Base-by-base conservation (phyloP, 1,284 basidiomycete species). In the Mrakiaceae sp. region DNA sequence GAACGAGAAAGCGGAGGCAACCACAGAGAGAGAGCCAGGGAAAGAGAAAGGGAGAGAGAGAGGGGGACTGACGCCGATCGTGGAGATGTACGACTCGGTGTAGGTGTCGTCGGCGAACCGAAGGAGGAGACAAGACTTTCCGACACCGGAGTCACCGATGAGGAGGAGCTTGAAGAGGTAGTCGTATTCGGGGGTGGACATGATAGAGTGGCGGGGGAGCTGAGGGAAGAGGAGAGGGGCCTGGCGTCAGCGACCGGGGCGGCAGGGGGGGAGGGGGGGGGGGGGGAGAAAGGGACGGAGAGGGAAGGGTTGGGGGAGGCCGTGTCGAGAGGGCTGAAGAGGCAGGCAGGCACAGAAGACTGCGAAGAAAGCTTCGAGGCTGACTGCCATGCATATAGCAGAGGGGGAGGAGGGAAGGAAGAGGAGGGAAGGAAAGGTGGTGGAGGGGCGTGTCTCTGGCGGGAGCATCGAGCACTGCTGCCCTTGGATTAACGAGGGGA, bases 41-140 rank as follows among this genome's bases (percentile, higher is more conserved):
- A 55, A 11, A 58, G 56, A 9, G 46, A 42, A 14, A 56, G 44
- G 8, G 12, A 51, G 16, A 44, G n/a, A 40, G n/a, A 42, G n/a
- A 3, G 51, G 4, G 9, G 47, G 11, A 73, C 75, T 71, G 66
- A 77, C 92, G 70, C 95, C 95, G 78, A 98, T 98, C 44, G 95
- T 98, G 70, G 88, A 92, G 78, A 98, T 98, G 80, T 98, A 98
- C 74, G 89, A 93, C 78, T 97, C 94, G 64, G 96, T 98, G 82
- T 97, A 99, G 66, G 95, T 95, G 78, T 99, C 96, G 79, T 99
- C 96, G 72, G 94, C 95, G 77, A 99, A 99, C 75, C 96, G 92
- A 67, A 98, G 84, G 65, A 98, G 85, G 67, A 99, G 82, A 82
- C 96, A 98, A 58, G 95, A 98, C 86, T 98, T 81, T 68, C 95